Percentiles rank a stretch among this genome's conserved stretches.
phyloP scores from a whole-genome alignment of 2,329 filamentous ascomycete species.

The Aspergillus niger region DNA sequence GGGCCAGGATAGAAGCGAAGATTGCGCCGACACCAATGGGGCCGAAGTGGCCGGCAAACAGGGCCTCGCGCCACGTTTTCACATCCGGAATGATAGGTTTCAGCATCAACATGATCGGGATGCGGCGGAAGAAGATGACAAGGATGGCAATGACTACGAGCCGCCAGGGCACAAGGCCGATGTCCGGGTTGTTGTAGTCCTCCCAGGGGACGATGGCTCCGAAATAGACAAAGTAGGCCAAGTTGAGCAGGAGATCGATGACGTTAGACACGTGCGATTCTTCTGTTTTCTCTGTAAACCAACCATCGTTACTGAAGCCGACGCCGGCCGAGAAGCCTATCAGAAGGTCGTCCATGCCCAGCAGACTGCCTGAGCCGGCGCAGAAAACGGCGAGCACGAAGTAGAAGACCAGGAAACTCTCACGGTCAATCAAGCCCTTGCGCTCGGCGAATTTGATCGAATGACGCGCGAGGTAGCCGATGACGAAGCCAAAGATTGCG shows the following conservation, averaged over 20 bases:
- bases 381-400: slow-evolving; percentile 96
- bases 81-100: slow-evolving; percentile 95
- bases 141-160: slow-evolving; percentile 91
- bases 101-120: slow-evolving; percentile 87
- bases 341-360: slow-evolving; percentile 90
- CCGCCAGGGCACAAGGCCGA: slow-evolving; percentile 83
- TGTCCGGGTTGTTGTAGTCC: slow-evolving; percentile 73
- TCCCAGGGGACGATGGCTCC: slow-evolving; percentile 97
- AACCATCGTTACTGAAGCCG: slow-evolving; percentile 99
- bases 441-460: slow-evolving; percentile 86
- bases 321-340: slow-evolving; percentile 94
- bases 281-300: slow-evolving; percentile 98
- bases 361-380: slow-evolving; percentile 85
- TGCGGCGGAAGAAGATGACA: slow-evolving; percentile 92
- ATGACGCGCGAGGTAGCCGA: slow-evolving; percentile 89
- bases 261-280: slow-evolving; percentile 99
- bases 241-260: slow-evolving; percentile 93
- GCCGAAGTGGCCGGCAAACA: slow-evolving; percentile 96
- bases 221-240: slow-evolving; percentile 97
- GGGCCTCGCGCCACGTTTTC: slow-evolving; percentile 95
- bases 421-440: slow-evolving; percentile 83
- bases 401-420: slow-evolving; percentile 98
- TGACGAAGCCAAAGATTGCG: slow-evolving; percentile 78
- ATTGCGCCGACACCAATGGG: slow-evolving; percentile 97
- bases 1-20: slow-evolving; percentile 88